Base-by-base conservation (phyloP, 2,329 filamentous ascomycete genomes). In the Septoria linicola region DNA sequence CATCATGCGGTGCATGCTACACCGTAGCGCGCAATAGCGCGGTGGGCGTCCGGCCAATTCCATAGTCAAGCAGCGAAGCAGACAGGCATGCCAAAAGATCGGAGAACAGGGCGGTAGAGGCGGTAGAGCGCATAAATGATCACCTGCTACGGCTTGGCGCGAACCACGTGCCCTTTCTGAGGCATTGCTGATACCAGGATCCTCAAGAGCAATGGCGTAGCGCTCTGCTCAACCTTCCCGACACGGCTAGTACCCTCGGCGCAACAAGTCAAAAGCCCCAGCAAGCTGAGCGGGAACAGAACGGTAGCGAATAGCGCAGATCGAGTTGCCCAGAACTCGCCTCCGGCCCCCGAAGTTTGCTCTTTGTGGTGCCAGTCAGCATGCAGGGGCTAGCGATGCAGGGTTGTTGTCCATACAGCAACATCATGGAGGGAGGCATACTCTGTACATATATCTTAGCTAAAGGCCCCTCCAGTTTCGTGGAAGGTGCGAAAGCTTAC, bases 281-380 rank as follows among this genome's bases (percentile, higher is more conserved):
- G 16, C 8, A n/a, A 34, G 41, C 27, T 44, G 25, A 44, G 41
- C 41, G 14, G 32, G 10, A 32, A 32, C 27, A 14, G 25, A 10
- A 17, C 16, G 11, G 25, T 13, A 37, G 43, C 43, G 43, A 37
- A 31, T 41, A 10, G 36, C 25, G 23, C 10, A 35, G 16, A 7
- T n/a, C 25, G 8, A 37, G 10, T 8, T 14, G 6, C 23, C 13
- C 36, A n/a, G 39, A 23, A 31, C 14, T 11, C 25, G 16, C 36
- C 25, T 39, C 17, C 44, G 44, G 35, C 20, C 21, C 25, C 44
- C 35, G 44, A 48, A 48, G 23, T 40, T 20, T 48, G 19, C 23
- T 23, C 23, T 40, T 32, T 16, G 8, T 31, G 21, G 20, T 48
- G 36, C 34, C 35, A 40, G 34, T 40, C 44, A 17, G 17, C 36